Evolutionary conservation across 1,284 basidiomycete species (phyloP).

Genomic region (Ceraceosorus guamensis): DNA sequence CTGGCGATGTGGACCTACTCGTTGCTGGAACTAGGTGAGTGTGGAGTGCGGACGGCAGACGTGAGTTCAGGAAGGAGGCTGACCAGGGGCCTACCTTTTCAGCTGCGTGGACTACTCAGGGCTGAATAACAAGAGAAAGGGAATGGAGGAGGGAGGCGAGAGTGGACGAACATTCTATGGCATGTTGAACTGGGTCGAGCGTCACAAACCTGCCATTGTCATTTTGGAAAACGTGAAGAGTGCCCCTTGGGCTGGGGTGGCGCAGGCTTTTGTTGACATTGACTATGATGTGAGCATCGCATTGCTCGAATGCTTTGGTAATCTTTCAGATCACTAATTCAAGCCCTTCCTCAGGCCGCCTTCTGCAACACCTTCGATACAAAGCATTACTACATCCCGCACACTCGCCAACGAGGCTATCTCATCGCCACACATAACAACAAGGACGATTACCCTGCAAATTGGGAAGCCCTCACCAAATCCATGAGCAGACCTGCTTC

Average conservation of each 20-base stretch:
- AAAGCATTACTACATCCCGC: conserved; percentile 87
- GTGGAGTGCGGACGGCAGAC: too few species aligned
- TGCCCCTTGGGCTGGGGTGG: conserved; percentile 77
- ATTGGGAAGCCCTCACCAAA: conserved; percentile 66
- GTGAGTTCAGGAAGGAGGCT: too few species aligned
- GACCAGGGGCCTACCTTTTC: too few species aligned
- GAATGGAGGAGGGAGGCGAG: conserved; percentile 41
- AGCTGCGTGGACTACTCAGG: conserved; percentile 94
- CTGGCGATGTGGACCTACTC: conserved; percentile 75
- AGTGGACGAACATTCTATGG: conserved; percentile 44
- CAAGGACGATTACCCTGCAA: conserved; percentile 44
- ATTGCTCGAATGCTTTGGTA: too few species aligned
- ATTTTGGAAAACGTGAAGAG: conserved; percentile 89
- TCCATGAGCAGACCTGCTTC: conserved; percentile 75
- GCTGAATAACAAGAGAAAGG: conserved; percentile 86
- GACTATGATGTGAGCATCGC: conserved; percentile 61
- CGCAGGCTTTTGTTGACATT: conserved; percentile 66
- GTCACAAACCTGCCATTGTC: conserved; percentile 77
- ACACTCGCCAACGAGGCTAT: conserved; percentile 56
- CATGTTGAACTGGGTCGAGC: conserved; percentile 89
- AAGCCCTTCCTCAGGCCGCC: conserved; percentile 57
- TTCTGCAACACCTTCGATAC: conserved; percentile 65
- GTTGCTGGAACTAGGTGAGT: conserved; percentile 83
- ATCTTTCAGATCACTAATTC: too few species aligned
- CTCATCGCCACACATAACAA: conserved; percentile 29